A percentile compares a stretch with the other conserved stretches of the same genome.
Evolutionary conservation across 352 stramenopile species (phyloP).

Genomic region (Pythium periplocum): DNA sequence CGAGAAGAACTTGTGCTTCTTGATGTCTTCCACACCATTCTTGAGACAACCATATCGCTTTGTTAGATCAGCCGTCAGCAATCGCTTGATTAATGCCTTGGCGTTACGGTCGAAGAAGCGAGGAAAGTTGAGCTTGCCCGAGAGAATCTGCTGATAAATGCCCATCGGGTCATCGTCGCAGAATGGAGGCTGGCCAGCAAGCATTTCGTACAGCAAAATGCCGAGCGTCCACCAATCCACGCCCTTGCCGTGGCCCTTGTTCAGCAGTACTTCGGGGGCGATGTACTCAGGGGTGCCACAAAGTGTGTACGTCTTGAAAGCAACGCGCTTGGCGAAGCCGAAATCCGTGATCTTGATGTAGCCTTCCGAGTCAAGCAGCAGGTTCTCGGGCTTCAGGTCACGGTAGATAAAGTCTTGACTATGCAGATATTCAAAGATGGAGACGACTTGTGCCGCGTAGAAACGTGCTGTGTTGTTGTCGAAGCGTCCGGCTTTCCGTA

Average conservation of each 20-base stretch:
- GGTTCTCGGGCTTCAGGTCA: constrained; percentile 95
- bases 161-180: constrained; percentile 95
- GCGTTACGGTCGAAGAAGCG: constrained; percentile 93
- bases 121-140: constrained; percentile 93
- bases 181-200: constrained; percentile 94
- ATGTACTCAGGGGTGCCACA: constrained; percentile 94
- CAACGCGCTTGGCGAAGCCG: constrained; percentile 91
- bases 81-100: constrained; percentile 95
- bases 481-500: constrained; percentile 92
- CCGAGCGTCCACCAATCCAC: constrained; percentile 97
- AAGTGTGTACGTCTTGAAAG: constrained; percentile 94
- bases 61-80: constrained; percentile 94
- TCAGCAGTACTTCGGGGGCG: constrained; percentile 87
- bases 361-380: constrained; percentile 92
- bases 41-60: constrained; percentile 97
- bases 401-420: constrained; percentile 96
- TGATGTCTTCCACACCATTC: constrained; percentile 94
- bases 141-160: constrained; percentile 95
- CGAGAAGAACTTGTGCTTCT: constrained; percentile 95
- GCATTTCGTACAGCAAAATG: constrained; percentile 98
- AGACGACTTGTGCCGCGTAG: constrained; percentile 91
- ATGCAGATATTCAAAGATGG: constrained; percentile 97
- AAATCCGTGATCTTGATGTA: constrained; percentile 97
- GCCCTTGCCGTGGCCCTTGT: constrained; percentile 87
- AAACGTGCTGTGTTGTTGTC: constrained; percentile 91